Evolutionary conservation across 2,329 filamentous ascomycete species (phyloP), one percentile per base, ranked within the genome.

Genomic region (Triangularia verruculosa): DNA sequence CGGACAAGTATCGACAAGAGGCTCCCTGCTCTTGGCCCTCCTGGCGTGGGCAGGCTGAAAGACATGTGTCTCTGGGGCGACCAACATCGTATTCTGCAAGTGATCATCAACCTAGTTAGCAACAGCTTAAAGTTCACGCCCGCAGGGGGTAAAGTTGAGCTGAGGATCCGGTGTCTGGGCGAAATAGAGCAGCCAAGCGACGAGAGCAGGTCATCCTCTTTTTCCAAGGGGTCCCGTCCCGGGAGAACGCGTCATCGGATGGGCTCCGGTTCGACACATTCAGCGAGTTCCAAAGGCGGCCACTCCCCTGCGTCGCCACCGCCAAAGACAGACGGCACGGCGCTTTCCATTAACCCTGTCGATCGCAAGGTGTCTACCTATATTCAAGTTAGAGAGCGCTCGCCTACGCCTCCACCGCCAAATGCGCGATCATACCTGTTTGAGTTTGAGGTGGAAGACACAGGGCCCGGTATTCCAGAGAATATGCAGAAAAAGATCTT

Each of bases 61-160:
- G 92, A 96, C 67, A 93, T 96, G 88, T 88, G 90, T 58, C 79
- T 97, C 1, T 95, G 91, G 87, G 93, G 93, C n/a, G 93, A 97
- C 70, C 90, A 95, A 69, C 92, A 97, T 72, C 84, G 93, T 53
- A 95, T 97, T 43, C 78, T 96, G 25, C 93, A 97, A 74, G 90
- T 97, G n/a, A 86, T 97, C 55, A 97, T 96, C 79, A 96, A 96
- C 72, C 80, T 97, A 30, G 92, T 96, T 55, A 93, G 90, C 75
- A 97, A 97, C 78, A 92, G 90, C 74, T 79, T 97, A 52, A 97
- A 97, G 74, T 97, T 97, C 72, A 97, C 93, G 0, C 90, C 92
- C 0, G 76, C 86, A 6, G 88, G 88, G 1, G 93, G 93, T 7
- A 88, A 82, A 28, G 91, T 97, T 2, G 83, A 87, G 25, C 84